Evolutionary conservation across 2,329 filamentous ascomycete genomes (phyloP), one percentile per base, ranked within the genome.

Genomic region (Tolypocladium endophyticum): DNA sequence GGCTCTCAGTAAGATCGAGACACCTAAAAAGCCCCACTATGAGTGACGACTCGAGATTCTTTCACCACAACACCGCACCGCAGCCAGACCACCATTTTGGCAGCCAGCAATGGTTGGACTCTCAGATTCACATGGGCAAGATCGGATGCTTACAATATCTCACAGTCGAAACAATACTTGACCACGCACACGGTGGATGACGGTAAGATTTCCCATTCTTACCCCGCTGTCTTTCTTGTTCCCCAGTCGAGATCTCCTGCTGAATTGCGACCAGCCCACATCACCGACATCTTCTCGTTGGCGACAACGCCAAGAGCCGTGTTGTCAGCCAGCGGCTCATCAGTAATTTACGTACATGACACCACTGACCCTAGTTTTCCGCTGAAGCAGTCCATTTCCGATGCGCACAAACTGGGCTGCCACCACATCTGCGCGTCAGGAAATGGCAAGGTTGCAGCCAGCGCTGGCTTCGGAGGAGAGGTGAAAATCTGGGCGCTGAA

Each of bases 111-210:
- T 59, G 57, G 57, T 55, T 8, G 45, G 30, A 30, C n/a, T 28
- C 25, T 30, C 38, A 20, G 36, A 54, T 6, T 33, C 30, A 54
- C 30, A n/a, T 36, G 7, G 12, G 20, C 6, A 16, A n/a, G 1
- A 23, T 6, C 20, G 38, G 23, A 59, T 28, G 58, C 58, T 63
- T 28, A 64, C 55, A 16, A 16, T 16, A 3, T 30, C 11, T 54
- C 11, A 23, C 61, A 97, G 94, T 99, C 94, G 59, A 97, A 97
- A 79, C 94, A 97, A 87, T 99, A 97, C 73, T 84, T 99, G 63
- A 95, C 93, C 69, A 88, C 89, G 66, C 90, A 96, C 74, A 93
- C 92, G 52, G 85, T 96, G 73, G 89, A 96, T 72, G 84, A 92
- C 79, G 92, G 90, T 90, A 73, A 72, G 79, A 70, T 58, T 58